Evolutionary conservation across 805 yeast genomes (phyloP), one percentile per base, ranked within the genome.

Genomic region (Vanderwaltozyma yarrowii): DNA sequence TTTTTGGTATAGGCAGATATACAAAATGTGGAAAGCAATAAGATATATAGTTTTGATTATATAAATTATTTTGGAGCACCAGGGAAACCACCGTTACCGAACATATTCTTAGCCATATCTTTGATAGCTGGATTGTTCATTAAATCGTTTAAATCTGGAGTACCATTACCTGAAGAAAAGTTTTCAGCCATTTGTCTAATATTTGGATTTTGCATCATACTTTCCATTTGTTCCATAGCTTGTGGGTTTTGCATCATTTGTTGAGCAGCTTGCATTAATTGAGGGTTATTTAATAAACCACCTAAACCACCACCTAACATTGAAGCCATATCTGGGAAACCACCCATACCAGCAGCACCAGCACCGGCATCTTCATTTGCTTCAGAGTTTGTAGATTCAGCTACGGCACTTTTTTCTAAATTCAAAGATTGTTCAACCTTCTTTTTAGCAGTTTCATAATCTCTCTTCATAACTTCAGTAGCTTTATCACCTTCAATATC

Each of bases 401-500:
- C 55, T 5, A 54, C 32, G 14, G 45, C 39, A 10, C 47, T 24
- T 15, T 50, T 52, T n/a, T 54, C 63, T 11, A 37, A 20, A 23
- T 59, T 76, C 46, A 79, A 64, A 39, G 85, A 83, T 55, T 80
- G 88, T 52, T 82, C 86, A 29, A 83, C 85, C 58, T 88, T 79
- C 62, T 74, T 75, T 67, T 85, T 84, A 18, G 96, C 96, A 26
- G 95, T 84, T 61, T 89, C 96, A 58, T 77, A 87, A 38, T 96
- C 98, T 56, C 80, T 79, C 61, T 73, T 74, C 96, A 89, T 89
- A 14, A 92, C 88, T 30, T 82, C 95, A 7, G 88, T 75, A 33
- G 89, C 86, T 19, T 67, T 64, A 32, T 76, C 82, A 32, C 96
- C 96, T 65, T 92, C 97, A 40, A 76, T 75, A 41, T 83, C 87